These are phyloP conservation scores for Cicer pinnatifidum DNA, from an alignment of 306 rosid genomes.

Conservation along the genomic window DNA sequence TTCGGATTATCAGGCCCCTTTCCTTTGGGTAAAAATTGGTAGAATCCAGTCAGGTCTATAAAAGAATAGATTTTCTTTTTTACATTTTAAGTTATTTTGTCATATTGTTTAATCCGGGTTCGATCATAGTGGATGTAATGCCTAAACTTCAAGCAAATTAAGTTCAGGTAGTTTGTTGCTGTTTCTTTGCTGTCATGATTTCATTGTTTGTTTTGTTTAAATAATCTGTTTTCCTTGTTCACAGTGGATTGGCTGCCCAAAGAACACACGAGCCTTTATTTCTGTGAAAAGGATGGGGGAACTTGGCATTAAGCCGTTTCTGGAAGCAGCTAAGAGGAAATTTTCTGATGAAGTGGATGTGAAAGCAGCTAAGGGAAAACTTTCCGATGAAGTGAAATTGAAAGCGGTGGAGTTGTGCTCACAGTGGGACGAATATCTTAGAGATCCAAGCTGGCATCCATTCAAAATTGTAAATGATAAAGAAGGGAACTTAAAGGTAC, in stretches of 20 bases:
- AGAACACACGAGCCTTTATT: slow-evolving; percentile 43
- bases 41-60: background rate
- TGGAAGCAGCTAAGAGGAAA: slow-evolving; percentile 49
- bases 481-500: slow-evolving; percentile 47
- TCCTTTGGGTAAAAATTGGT: slow-evolving; percentile 3
- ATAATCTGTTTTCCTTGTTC: slow-evolving; percentile 33
- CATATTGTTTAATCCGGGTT: background rate
- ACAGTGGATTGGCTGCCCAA: slow-evolving; percentile 46
- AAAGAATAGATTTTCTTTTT: background rate
- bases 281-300: slow-evolving; percentile 53
- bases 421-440: slow-evolving; percentile 62
- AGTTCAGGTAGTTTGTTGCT: slow-evolving; percentile 25
- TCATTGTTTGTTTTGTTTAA: slow-evolving; percentile 28
- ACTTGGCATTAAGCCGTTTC: slow-evolving; percentile 59
- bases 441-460: slow-evolving; percentile 90
- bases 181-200: background rate
- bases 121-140: background rate
- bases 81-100: background rate
- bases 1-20: no score
- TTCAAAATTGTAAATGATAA: slow-evolving; percentile 51
- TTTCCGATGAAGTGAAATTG: slow-evolving; percentile 44
- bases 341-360: slow-evolving; percentile 44
- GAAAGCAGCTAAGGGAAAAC: slow-evolving; percentile 43
- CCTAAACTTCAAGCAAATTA: slow-evolving; percentile 23
- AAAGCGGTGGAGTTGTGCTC: slow-evolving; percentile 57